phyloP scores from a whole-genome alignment of 208 protist species.

The Trypanosoma lewisi region DNA sequence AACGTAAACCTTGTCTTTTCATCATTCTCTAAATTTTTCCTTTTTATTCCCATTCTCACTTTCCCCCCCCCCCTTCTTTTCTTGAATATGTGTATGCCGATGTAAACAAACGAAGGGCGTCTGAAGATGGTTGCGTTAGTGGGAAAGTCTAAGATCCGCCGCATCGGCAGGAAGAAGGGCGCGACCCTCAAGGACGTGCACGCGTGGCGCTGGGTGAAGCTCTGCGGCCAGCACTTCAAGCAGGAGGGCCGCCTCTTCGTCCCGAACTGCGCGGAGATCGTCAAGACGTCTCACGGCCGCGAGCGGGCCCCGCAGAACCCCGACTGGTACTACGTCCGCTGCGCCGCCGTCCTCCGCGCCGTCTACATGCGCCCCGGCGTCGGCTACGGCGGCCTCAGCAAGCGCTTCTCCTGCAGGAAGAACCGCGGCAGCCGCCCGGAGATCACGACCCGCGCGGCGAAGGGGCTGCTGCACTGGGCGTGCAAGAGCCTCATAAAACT shows the following conservation, averaged over 20 bases:
- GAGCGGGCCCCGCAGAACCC: constrained; percentile 96
- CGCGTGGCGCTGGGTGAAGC: constrained; percentile 95
- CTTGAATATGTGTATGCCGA: too few relatives aligned
- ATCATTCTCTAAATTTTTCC: too few relatives aligned
- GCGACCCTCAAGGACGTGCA: constrained; percentile 94
- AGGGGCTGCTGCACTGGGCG: constrained; percentile 90
- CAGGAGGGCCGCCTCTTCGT: constrained; percentile 91
- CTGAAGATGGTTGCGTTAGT: constrained; percentile 22
- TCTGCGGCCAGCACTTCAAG: constrained; percentile 96
- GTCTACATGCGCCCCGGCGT: constrained; percentile 95
- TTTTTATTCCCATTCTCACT: too few relatives aligned
- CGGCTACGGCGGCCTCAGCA: constrained; percentile 93
- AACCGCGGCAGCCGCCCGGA: constrained; percentile 85
- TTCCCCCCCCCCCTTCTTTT: too few relatives aligned
- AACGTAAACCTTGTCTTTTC: too few relatives aligned
- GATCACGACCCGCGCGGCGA: constrained; percentile 84
- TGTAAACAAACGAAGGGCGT: too few relatives aligned
- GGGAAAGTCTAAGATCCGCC: constrained; percentile 71
- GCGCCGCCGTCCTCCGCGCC: constrained; percentile 95
- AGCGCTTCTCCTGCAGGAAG: constrained; percentile 93
- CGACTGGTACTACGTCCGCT: constrained; percentile 98
- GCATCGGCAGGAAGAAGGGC: constrained; percentile 89
- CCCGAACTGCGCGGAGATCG: constrained; percentile 96
- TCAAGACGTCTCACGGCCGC: constrained; percentile 95
- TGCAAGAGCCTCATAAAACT: constrained; percentile 95